Conservation (phyloP, 1,139 yeast genomes). For the Geotrichum phurueaensis region DNA sequence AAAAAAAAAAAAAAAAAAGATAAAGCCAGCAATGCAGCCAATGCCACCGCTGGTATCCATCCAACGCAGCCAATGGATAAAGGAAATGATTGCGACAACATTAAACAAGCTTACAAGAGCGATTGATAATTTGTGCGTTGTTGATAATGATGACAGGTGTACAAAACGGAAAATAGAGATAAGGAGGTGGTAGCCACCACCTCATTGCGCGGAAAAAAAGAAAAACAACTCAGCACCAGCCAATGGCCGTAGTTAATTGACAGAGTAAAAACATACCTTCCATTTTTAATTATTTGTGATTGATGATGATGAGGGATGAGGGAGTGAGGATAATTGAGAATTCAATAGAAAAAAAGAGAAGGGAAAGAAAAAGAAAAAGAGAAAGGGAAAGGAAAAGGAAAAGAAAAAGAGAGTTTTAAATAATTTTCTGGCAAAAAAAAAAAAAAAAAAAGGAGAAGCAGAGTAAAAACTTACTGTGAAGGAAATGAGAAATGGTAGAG, state of each 20-base stretch:
- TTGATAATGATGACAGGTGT: conserved; percentile 8
- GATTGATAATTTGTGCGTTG: conserved; percentile 2
- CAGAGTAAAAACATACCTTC: conserved; percentile 25
- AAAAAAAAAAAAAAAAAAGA: background rate
- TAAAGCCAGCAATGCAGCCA: background rate
- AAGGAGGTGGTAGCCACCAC: background rate
- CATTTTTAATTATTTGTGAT: conserved; percentile 22
- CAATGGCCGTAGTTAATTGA: background rate
- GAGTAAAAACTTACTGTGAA: no score
- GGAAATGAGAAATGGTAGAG: no score
- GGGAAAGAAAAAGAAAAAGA: conserved; percentile 19
- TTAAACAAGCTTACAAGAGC: conserved; percentile 20
- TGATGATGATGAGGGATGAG: conserved; percentile 3
- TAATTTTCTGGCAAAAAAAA: background rate
- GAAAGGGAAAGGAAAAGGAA: conserved; percentile 18
- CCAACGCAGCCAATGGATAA: background rate
- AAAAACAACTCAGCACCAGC: background rate
- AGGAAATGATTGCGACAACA: background rate
- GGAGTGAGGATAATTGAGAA: conserved; percentile 9
- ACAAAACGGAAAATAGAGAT: conserved; percentile 6
- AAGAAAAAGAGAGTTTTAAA: conserved; percentile 3
- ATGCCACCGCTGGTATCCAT: background rate
- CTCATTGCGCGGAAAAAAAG: background rate
- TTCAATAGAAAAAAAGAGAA: conserved; percentile 15
- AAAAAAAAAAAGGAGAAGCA: conserved; percentile 1